Conservation (phyloP, 1,284 basidiomycete species). For the Leccinum pallidistipes region DNA sequence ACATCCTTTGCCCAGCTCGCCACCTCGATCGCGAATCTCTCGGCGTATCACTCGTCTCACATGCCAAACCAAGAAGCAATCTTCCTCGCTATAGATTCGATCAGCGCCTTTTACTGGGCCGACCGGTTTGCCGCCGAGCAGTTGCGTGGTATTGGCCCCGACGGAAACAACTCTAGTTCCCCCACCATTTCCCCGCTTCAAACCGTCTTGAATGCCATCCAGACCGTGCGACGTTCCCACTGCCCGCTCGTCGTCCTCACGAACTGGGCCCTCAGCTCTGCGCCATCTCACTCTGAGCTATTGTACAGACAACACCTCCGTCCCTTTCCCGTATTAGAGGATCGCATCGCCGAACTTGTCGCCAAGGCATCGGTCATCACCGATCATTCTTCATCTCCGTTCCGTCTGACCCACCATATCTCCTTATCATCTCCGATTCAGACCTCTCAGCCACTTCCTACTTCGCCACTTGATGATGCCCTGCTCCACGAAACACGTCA, state of each 20-base stretch:
- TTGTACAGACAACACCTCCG: slow-evolving; percentile 56
- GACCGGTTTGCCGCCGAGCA: slow-evolving; percentile 69
- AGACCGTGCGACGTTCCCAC: slow-evolving; percentile 51
- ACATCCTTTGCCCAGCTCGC: slow-evolving; percentile 66
- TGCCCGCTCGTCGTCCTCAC: slow-evolving; percentile 56
- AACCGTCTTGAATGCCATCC: slow-evolving; percentile 50
- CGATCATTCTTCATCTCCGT: slow-evolving; percentile 22
- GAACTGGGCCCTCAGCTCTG: slow-evolving; percentile 60
- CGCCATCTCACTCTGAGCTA: slow-evolving; percentile 27
- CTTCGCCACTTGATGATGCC: slow-evolving; percentile 26
- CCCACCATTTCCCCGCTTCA: slow-evolving; percentile 28
- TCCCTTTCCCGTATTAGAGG: slow-evolving; percentile 40
- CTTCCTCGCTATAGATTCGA: slow-evolving; percentile 69
- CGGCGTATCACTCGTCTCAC: slow-evolving; percentile 49
- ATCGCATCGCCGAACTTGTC: slow-evolving; percentile 18
- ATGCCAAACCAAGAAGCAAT: slow-evolving; percentile 57
- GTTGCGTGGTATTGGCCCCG: slow-evolving; percentile 31
- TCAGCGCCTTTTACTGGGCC: slow-evolving; percentile 75
- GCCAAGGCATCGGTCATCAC: slow-evolving; percentile 11
- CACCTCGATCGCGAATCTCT: slow-evolving; percentile 59
- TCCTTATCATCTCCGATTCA: slow-evolving; percentile 38
- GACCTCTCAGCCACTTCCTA: slow-evolving; percentile 30
- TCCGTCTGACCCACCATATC: slow-evolving; percentile 47
- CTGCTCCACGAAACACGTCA: slow-evolving; percentile 30
- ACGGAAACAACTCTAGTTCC: slow-evolving; percentile 13